Evolutionary conservation across 108 stramenopile species (phyloP).

Genomic region (Cyclotella kingstonii): DNA sequence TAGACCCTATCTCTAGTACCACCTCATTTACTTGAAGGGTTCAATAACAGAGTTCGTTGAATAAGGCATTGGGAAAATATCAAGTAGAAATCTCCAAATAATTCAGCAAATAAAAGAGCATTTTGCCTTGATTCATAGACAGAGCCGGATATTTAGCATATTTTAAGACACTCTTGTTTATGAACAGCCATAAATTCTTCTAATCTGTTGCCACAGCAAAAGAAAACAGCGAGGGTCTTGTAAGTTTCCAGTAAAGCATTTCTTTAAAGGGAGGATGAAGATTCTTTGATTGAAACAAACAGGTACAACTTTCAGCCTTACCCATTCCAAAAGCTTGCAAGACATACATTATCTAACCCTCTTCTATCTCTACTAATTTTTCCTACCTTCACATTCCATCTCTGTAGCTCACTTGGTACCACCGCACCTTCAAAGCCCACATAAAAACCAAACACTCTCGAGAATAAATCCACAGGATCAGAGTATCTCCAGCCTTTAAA

Average conservation of each 20-base stretch:
- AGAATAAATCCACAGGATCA: constrained; percentile 84
- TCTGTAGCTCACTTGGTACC: constrained; percentile 58
- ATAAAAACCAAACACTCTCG: constrained; percentile 70
- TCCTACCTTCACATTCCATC: constrained; percentile 68
- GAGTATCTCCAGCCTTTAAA: constrained; percentile 93
- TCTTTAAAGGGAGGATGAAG: no score
- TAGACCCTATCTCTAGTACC: no score
- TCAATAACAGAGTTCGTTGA: no score
- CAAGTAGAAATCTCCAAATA: no score
- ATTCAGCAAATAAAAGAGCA: no score
- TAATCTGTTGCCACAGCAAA: constrained; percentile 29
- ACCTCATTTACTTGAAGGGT: no score
- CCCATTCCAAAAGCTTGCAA: constrained; percentile 86
- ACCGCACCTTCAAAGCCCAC: constrained; percentile 76
- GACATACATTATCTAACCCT: constrained; percentile 76
- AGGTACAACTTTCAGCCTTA: not conserved
- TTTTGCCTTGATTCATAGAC: no score
- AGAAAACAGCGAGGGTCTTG: not conserved
- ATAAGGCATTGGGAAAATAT: no score
- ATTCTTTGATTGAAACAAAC: no score
- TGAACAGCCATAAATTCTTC: constrained; percentile 84
- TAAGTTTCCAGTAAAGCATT: not conserved
- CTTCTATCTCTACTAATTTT: constrained; percentile 78
- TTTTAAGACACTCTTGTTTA: constrained; percentile 58
- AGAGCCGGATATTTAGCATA: no score